Base-by-base conservation (phyloP, 2,329 filamentous ascomycete species). In the Chaetomium sp. region DNA sequence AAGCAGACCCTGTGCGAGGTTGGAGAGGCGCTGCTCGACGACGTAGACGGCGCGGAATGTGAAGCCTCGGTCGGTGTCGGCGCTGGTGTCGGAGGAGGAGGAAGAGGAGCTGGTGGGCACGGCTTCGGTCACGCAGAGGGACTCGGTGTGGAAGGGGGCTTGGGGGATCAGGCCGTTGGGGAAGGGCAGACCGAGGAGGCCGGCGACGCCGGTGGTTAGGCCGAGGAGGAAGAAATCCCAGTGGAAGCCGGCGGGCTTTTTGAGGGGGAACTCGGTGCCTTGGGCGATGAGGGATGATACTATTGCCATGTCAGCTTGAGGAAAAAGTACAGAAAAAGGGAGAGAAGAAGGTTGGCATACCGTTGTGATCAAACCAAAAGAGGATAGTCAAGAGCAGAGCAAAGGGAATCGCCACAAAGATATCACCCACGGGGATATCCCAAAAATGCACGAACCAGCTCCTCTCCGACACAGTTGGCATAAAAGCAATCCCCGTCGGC, bases 291-390 rank as follows among this genome's bases (percentile, higher is more conserved):
- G 79, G 5, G 88, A 90, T 0, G 88, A 91, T 1, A 91, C 88
- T 88, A 8, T 3, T 14, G 9, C 14, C 12, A 38, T 35, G 46
- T 27, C 32, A 37, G 34, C 44, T 43, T 42, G 49, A 49, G 40
- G 37, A 38, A 8, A 2, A 42, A 8, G 5, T 45, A 14, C n/a
- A 35, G 14, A 9, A 54, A 47, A 3, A 35, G 43, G 27, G 49
- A 48, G 19, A 42, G 52, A 19, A 33, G 33, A 35, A 9, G 8
- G 44, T 6, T 37, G 27, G 33, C 2, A 43, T 4, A 88, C 86
- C 86, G 63, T 94, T 95, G 66, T 95, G 90, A 66, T 95, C 90
- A 68, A 94, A 95, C 74, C 87, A 95, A 68, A 95, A 95, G 4
- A 95, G 73, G 27, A 95, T 84, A 0, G 90, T 95, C 12, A 95